phyloP scores from a whole-genome alignment of 176 grass and related monocot genomes.

The Oryza meridionalis region DNA sequence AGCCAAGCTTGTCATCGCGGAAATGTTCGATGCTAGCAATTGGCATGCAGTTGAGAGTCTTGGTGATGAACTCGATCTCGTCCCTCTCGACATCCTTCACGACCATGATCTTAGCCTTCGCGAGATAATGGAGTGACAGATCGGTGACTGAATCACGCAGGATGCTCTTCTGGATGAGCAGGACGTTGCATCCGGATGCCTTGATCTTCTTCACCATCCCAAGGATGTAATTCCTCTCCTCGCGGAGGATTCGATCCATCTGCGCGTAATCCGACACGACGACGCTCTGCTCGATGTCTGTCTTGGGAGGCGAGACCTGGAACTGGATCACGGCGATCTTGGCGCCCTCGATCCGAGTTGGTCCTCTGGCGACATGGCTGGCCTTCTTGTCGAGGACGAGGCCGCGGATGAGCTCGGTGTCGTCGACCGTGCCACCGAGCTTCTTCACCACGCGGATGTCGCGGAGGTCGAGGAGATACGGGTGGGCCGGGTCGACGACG shows the following conservation, averaged over 20 bases:
- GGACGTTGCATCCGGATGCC: constrained; percentile 77
- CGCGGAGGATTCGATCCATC: constrained; percentile 91
- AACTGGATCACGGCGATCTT: constrained; percentile 95
- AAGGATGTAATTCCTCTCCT: constrained; percentile 92
- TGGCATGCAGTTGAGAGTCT: constrained; percentile 87
- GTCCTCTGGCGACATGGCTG: constrained; percentile 72
- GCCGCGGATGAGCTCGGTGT: constrained; percentile 73
- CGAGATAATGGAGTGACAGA: constrained; percentile 86
- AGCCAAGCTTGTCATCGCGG: constrained; percentile 80
- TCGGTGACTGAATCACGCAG: constrained; percentile 86
- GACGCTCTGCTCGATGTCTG: constrained; percentile 93
- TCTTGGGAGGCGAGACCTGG: constrained; percentile 92
- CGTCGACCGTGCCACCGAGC: constrained; percentile 78
- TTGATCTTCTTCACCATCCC: constrained; percentile 97
- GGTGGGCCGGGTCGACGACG: constrained; percentile 77
- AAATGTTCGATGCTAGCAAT: constrained; percentile 97
- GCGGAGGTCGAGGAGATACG: constrained; percentile 72
- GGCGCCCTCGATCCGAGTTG: constrained; percentile 66
- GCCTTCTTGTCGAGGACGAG: constrained; percentile 90
- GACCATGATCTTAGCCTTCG: constrained; percentile 88
- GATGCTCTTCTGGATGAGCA: constrained; percentile 95
- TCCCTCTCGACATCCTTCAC: constrained; percentile 94
- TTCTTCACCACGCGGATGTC: constrained; percentile 86
- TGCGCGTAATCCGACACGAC: constrained; percentile 86
- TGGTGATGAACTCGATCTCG: constrained; percentile 95